These are phyloP conservation scores for Leucocoprinus leucothites DNA, from an alignment of 768 basidiomycete species.

Conservation along the genomic window DNA sequence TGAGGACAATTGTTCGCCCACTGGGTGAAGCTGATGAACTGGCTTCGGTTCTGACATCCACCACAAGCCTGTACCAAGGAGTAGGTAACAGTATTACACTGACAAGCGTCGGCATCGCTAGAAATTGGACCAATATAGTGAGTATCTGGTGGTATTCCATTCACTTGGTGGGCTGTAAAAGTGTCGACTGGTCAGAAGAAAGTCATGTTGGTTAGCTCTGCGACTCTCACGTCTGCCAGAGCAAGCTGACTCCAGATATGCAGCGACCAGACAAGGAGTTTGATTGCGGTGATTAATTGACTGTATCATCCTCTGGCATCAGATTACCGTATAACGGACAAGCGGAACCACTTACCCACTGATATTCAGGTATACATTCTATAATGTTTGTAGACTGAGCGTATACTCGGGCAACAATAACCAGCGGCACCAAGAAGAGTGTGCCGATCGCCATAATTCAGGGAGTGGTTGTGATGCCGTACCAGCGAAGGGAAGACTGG, in stretches of 20 bases:
- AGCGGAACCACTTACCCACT: conserved; percentile 29
- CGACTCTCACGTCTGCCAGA: conserved; percentile 14
- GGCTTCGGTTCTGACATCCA: conserved; percentile 47
- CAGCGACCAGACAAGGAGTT: conserved; percentile 47
- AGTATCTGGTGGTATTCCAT: conserved; percentile 30
- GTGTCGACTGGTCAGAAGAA: neutral
- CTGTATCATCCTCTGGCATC: conserved; percentile 19
- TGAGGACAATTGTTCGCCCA: conserved; percentile 34
- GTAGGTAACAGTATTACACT: conserved; percentile 59
- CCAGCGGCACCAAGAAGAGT: conserved; percentile 14
- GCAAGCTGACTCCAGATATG: conserved; percentile 46
- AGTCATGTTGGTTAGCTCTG: neutral
- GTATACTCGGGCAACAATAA: conserved; percentile 17
- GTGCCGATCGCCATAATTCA: conserved; percentile 14
- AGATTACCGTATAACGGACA: neutral
- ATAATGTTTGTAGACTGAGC: conserved; percentile 37
- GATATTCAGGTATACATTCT: conserved; percentile 29
- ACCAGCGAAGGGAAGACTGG: neutral
- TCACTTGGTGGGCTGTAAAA: conserved; percentile 33
- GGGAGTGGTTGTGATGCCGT: neutral
- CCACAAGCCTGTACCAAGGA: conserved; percentile 57
- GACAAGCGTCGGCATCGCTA: conserved; percentile 37
- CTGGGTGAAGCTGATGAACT: conserved; percentile 32
- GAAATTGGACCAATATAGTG: conserved; percentile 42
- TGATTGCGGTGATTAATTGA: conserved; percentile 39